Base-by-base conservation (phyloP, 139 green algal genomes). In the Desmodesmus armatus region DNA sequence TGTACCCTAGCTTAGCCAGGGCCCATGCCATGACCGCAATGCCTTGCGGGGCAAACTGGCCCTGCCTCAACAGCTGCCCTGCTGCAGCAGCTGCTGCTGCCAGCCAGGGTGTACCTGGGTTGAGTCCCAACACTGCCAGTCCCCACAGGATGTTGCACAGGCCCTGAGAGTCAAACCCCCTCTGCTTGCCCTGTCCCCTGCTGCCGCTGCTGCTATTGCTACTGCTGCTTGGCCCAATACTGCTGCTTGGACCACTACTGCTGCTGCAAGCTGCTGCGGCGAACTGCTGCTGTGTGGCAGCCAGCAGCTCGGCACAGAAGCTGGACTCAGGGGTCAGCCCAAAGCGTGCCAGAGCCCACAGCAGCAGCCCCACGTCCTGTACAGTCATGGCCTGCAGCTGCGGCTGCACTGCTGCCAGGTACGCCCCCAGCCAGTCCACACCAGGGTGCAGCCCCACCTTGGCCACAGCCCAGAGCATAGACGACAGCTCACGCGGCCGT, bases 391-490 rank as follows among this genome's bases (percentile, higher is more conserved):
- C 21, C 58, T 25, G 37, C 37, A 83, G 25, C 25, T 83, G 77
- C 27, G 37, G 23, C 3, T 35, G 58, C 37, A 63, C 78, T 72
- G 78, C 78, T 55, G 43, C n/a, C n/a, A 85, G 78, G 43, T 78
- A 85, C 6, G 67, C 86, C n/a, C 29, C 25, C 51, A 90, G 19
- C 86, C 86, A 90, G 3, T 17, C 25, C n/a, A 25, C 19, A 11
- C 63, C 23, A 0, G 86, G 86, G 65, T 82, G 81, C 31, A 69
- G 37, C 31, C 81, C 86, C 27, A 90, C 49, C 58, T 73, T 65
- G 25, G 86, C 81, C 31, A 74, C 66, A 37, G 86, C 86, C 81
- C 86, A 87, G 53, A 90, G 76, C 75, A 82, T 47, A 53, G 85
- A 85, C 3, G 81, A 79, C 13, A 83, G 53, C 43, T 85, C 78